These are phyloP conservation scores for Mycena olivaceomarginata DNA, from an alignment of 768 basidiomycete species.

Conservation along the genomic window DNA sequence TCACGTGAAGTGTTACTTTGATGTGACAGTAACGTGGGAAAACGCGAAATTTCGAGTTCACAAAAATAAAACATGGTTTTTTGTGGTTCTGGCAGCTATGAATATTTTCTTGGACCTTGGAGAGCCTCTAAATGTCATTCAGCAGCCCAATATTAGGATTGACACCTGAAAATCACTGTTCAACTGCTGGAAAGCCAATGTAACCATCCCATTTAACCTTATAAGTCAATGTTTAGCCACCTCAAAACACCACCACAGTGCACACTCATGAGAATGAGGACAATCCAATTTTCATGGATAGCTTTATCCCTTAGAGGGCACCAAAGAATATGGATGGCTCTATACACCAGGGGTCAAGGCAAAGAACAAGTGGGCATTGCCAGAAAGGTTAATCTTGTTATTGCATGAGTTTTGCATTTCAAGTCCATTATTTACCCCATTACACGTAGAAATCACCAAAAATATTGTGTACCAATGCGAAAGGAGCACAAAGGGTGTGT, in stretches of 20 bases:
- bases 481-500: not conserved
- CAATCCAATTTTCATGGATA: no score
- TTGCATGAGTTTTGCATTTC: not conserved
- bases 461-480: not conserved
- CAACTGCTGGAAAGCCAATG: no score
- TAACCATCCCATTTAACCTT: no score
- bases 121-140: not conserved
- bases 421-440: not conserved
- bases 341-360: not conserved
- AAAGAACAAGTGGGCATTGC: not conserved
- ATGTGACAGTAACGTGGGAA: slow-evolving; percentile 15
- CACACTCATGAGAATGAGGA: no score
- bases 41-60: slow-evolving; percentile 2
- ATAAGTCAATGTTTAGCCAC: no score
- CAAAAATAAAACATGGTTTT: not conserved
- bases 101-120: not conserved
- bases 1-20: slow-evolving; percentile 10
- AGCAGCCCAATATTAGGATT: no score
- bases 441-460: not conserved
- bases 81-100: not conserved
- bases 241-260: no score
- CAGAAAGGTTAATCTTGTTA: not conserved
- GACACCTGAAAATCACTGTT: no score
- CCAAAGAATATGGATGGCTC: not conserved
- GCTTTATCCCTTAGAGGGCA: no score